Evolutionary conservation across 2,329 filamentous ascomycete species (phyloP).

Genomic region (Chrysosphaeria jannelii): DNA sequence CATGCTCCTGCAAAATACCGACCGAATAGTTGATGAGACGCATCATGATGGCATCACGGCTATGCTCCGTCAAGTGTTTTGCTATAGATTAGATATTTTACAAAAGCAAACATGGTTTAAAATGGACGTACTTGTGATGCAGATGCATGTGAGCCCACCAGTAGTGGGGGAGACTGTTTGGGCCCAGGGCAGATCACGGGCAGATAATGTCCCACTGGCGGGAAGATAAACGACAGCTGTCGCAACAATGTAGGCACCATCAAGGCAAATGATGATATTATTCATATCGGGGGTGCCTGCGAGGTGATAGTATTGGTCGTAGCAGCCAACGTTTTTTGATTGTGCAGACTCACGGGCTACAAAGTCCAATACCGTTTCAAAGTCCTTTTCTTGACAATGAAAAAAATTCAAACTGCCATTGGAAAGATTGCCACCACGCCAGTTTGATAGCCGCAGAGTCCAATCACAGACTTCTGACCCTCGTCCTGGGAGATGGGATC

Average conservation of each 20-base stretch:
- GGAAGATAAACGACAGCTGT: slow-evolving; percentile 22
- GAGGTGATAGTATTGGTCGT: slow-evolving; percentile 24
- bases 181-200: slow-evolving; percentile 24
- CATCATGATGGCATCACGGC: slow-evolving; percentile 19
- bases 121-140: slow-evolving; percentile 18
- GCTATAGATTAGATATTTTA: slow-evolving; percentile 8
- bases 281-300: slow-evolving; percentile 16
- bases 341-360: slow-evolving; percentile 16
- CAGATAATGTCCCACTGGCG: slow-evolving; percentile 14
- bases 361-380: slow-evolving; percentile 16
- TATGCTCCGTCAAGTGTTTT: slow-evolving; percentile 13
- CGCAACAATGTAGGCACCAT: slow-evolving; percentile 18
- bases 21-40: slow-evolving; percentile 22
- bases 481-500: slow-evolving; percentile 11
- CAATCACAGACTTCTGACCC: slow-evolving; percentile 22
- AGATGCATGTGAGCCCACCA: slow-evolving; percentile 29
- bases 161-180: slow-evolving; percentile 17
- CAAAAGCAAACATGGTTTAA: background rate
- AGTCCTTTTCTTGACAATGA: slow-evolving; percentile 15
- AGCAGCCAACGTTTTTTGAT: slow-evolving; percentile 23
- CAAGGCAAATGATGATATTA: slow-evolving; percentile 22
- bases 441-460: slow-evolving; percentile 19
- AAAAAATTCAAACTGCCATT: slow-evolving; percentile 14
- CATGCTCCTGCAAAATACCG: slow-evolving; percentile 14
- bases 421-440: slow-evolving; percentile 12